Base-by-base conservation (phyloP, 208 protist species). In the Trypanosoma scelopori region DNA sequence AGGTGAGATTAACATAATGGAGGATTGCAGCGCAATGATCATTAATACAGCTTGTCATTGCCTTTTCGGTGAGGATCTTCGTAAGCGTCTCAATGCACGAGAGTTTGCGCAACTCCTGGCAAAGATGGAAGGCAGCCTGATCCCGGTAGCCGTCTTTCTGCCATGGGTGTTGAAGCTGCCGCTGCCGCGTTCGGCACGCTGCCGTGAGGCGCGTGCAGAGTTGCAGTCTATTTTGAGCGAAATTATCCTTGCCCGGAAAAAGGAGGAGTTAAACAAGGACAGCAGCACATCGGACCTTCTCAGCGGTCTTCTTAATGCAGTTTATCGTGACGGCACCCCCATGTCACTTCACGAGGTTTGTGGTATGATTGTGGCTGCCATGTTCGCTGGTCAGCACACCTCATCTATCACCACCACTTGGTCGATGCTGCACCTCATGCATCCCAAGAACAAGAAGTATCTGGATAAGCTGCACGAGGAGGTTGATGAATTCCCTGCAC, bases 351-450 rank as follows among this genome's bases (percentile, higher is more conserved):
- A 94, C 63, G 85, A 97, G 71, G 86, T 97, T 32, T 95, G 87
- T 63, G 94, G 94, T 62, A 90, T 92, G 82, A 91, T 97, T 55
- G 90, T 97, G 48, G 91, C 89, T 23, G 79, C 89, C 53, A 91
- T 98, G 81, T 97, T 98, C 74, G 94, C 92, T 25, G 94, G 94
- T 35, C 94, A 98, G 79, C 94, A 98, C 80, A 98, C 94, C 3
- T 93, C 84, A 32, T 85, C 89, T 13, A 96, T 97, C 71, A 96
- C 94, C 16, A 79, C 84, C 20, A 87, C 86, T 23, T 98, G 92
- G 94, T 91, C 92, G n/a, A 65, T 92, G 62, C 73, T 97, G 39
- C 84, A 89, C 68, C 79, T 96, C 12, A 87, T 94, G 69, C 66
- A 84, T 56, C 67, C 69, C 42, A 75, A 73, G 49, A 91, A 93